Conservation (phyloP, 2,329 filamentous ascomycete genomes). For the Claviceps fusiformis region DNA sequence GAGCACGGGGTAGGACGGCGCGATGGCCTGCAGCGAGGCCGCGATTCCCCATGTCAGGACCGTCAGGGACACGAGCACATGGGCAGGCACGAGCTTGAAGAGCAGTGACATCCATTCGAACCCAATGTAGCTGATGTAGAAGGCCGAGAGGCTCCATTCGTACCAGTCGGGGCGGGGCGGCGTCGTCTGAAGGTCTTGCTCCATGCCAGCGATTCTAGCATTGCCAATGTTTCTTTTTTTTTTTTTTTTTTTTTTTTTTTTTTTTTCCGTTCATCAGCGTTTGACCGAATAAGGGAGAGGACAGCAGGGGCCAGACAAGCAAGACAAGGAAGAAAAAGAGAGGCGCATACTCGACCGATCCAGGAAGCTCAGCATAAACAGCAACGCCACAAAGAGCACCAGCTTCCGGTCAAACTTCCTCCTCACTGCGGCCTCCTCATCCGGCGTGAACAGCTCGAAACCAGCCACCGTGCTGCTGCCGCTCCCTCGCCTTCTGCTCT, state of each 20-base stretch:
- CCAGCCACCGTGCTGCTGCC: slow-evolving; percentile 21
- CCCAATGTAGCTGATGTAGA: slow-evolving; percentile 49
- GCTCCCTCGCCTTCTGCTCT: slow-evolving; percentile 7
- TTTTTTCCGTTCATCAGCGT: too few relatives aligned
- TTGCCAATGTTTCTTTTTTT: slow-evolving; percentile 41
- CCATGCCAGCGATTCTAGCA: slow-evolving; percentile 50
- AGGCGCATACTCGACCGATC: slow-evolving; percentile 63
- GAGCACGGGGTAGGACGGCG: slow-evolving; percentile 48
- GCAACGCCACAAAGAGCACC: slow-evolving; percentile 65
- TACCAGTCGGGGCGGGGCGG: slow-evolving; percentile 36
- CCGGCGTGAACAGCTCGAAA: slow-evolving; percentile 34
- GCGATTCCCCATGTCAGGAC: slow-evolving; percentile 69
- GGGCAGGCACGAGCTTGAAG: slow-evolving; percentile 46
- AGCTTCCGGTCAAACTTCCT: slow-evolving; percentile 64
- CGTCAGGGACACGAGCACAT: slow-evolving; percentile 43
- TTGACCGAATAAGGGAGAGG: not conserved
- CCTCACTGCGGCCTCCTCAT: slow-evolving; percentile 61
- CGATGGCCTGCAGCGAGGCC: slow-evolving; percentile 59
- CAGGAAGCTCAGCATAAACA: slow-evolving; percentile 77
- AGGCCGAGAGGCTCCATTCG: slow-evolving; percentile 46
- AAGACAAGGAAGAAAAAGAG: not conserved
- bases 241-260: slow-evolving; percentile 26
- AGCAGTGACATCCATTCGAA: slow-evolving; percentile 55
- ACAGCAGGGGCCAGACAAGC: not conserved
- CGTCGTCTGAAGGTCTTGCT: slow-evolving; percentile 41